Conservation (phyloP, 108 stramenopile genomes). For the Pseudonitzschia multistriata region DNA sequence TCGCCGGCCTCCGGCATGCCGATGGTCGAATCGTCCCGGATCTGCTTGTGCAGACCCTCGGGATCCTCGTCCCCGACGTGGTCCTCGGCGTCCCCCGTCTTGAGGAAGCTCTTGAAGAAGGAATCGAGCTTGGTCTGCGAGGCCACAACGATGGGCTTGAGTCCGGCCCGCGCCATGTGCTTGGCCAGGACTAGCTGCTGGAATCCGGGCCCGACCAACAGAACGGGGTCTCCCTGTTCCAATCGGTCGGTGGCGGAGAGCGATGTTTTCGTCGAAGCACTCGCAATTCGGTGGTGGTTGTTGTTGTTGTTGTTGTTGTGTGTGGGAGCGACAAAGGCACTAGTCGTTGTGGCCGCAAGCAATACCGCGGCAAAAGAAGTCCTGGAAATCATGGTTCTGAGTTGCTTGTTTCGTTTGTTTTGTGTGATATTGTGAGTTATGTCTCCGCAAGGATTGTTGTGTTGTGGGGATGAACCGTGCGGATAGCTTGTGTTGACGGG, state of each 20-base stretch:
- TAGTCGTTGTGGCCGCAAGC: neutral
- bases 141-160: slow-evolving; percentile 34
- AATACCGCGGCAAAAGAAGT: neutral
- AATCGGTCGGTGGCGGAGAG: neutral
- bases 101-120: slow-evolving; percentile 23
- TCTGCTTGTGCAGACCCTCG: slow-evolving; percentile 8
- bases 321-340: neutral
- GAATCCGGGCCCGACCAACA: slow-evolving; percentile 38
- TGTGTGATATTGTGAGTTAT: too few species aligned
- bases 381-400: neutral
- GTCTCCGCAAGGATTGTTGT: too few species aligned
- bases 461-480: too few species aligned
- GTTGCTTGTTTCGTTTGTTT: too few species aligned
- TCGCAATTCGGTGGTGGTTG: neutral
- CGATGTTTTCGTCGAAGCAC: neutral
- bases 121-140: slow-evolving; percentile 31
- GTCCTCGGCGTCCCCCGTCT: neutral
- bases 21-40: slow-evolving; percentile 23
- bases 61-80: slow-evolving; percentile 12
- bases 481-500: too few species aligned
- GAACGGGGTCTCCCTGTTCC: slow-evolving; percentile 36
- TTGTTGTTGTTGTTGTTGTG: neutral
- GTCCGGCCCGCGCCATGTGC: slow-evolving; percentile 27
- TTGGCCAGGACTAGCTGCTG: slow-evolving; percentile 38
- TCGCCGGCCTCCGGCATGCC: slow-evolving; percentile 40